Conservation (phyloP, 495 filamentous ascomycete genomes). For the Articulospora tetracladia region DNA sequence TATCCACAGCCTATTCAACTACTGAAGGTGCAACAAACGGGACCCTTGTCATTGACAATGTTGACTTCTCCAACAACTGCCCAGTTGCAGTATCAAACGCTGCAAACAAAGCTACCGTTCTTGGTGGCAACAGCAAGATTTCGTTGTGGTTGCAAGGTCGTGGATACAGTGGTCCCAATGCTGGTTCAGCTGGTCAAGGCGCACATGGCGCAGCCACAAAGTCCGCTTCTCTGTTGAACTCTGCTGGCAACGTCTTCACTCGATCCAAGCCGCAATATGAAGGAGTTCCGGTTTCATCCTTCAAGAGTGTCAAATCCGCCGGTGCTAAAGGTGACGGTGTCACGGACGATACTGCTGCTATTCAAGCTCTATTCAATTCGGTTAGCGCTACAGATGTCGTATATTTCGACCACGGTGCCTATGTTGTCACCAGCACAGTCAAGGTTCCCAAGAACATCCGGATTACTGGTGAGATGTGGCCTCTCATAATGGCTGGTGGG, state of each 20-base stretch:
- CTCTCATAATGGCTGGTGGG: slow-evolving; percentile 81
- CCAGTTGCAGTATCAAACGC: slow-evolving; percentile 49
- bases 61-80: slow-evolving; percentile 60
- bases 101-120: slow-evolving; percentile 50
- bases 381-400: slow-evolving; percentile 61
- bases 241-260: slow-evolving; percentile 54
- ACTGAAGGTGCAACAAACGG: slow-evolving; percentile 63
- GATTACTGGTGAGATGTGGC: slow-evolving; percentile 90
- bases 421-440: slow-evolving; percentile 74
- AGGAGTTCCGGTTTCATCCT: slow-evolving; percentile 47
- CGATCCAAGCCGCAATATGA: slow-evolving; percentile 76
- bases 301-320: slow-evolving; percentile 69
- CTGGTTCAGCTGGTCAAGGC: slow-evolving; percentile 47
- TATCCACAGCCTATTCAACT: slow-evolving; percentile 69
- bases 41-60: slow-evolving; percentile 81
- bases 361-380: slow-evolving; percentile 69
- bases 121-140: slow-evolving; percentile 68
- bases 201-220: slow-evolving; percentile 46
- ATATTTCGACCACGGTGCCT: slow-evolving; percentile 91
- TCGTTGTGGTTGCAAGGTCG: slow-evolving; percentile 72
- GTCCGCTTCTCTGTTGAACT: slow-evolving; percentile 53
- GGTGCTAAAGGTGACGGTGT: slow-evolving; percentile 78
- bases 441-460: slow-evolving; percentile 73
- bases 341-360: slow-evolving; percentile 62
- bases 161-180: slow-evolving; percentile 46